Evolutionary conservation across 208 protist genomes (phyloP), one percentile per base, ranked within the genome.

Genomic region (Leishmania gerbilli): DNA sequence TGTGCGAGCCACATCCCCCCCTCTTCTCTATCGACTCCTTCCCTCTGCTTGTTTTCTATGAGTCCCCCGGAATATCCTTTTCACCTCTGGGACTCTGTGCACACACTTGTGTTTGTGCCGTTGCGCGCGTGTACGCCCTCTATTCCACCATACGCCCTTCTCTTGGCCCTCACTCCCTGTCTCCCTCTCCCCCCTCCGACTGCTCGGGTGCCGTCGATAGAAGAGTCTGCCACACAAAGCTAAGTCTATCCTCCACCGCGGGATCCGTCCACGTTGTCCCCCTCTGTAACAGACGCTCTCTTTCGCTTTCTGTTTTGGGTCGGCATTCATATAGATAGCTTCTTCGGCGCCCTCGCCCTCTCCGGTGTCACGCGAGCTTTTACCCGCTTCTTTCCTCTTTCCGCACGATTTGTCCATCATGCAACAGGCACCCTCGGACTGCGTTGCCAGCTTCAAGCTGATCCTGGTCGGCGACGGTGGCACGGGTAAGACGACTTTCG

Each of bases 401-500:
- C 9, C 27, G 31, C 74, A 24, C 21, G 65, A 71, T 47, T 71
- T 27, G 37, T 47, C 19, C 65, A 77, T 58, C 68, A 85, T 85
- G 85, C 84, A 92, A 68, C 84, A 88, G 68, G 79, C 84, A 55
- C 76, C 79, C 21, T 86, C 86, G 8, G 87, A 90, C 65, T 90
- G 84, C 74, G 94, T 98, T 76, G 95, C 96, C 49, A 97, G 89
- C 71, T 99, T 99, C 84, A 99, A 99, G 95, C 91, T 99, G 78
- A 95, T 99, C 47, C 95, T 99, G 51, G 99, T 99, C 74, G 99
- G 99, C 87, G 99, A 99, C 94, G 99, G 99, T 85, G 99, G 99
- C 84, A 99, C 98, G 53, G 99, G 99, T 71, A 99, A 99, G 96
- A 99, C 99, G 53, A 99, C 99, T 40, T 99, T 99, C 85, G 99